A percentile compares a stretch with the other conserved stretches of the same genome.
phyloP scores from a whole-genome alignment of 306 rosid genomes.

The Lablab purpureus region DNA sequence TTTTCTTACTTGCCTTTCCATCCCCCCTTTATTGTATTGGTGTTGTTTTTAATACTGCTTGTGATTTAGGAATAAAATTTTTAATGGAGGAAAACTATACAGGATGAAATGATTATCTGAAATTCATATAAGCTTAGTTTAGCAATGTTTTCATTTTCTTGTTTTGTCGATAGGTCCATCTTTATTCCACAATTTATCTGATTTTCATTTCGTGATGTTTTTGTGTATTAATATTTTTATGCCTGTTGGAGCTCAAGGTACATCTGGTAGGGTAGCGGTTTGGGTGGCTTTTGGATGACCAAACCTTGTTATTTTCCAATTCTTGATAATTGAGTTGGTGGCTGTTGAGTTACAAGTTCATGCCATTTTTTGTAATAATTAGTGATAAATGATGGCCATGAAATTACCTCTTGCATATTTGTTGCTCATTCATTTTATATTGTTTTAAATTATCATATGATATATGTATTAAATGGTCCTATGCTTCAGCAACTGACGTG shows the following conservation, averaged over 20 bases:
- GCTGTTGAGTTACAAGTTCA: not conserved
- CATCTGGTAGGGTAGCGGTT: constrained; percentile 18
- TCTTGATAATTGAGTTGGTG: not conserved
- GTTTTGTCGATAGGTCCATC: not conserved
- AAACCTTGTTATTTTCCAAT: not conserved
- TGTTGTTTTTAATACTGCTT: too few relatives aligned
- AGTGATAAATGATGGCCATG: constrained; percentile 11
- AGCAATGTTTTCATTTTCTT: not conserved
- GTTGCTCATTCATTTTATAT: constrained; percentile 14
- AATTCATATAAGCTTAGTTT: too few relatives aligned
- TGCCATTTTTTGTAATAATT: too few relatives aligned
- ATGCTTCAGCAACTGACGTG: constrained; percentile 49
- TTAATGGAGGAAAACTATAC: too few relatives aligned
- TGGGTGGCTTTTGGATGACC: constrained; percentile 1
- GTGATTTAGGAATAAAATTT: too few relatives aligned
- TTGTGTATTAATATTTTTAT: too few relatives aligned
- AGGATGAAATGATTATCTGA: too few relatives aligned
- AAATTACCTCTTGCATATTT: constrained; percentile 19
- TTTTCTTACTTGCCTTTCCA: too few relatives aligned
- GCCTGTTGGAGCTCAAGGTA: not conserved
- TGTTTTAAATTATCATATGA: not conserved
- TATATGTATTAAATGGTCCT: constrained; percentile 16
- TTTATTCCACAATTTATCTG: too few relatives aligned
- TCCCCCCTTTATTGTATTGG: too few relatives aligned
- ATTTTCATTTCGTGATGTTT: too few relatives aligned